These are phyloP conservation scores for Xylaria sp. DNA, from an alignment of 2,329 filamentous ascomycete species.

Conservation along the genomic window DNA sequence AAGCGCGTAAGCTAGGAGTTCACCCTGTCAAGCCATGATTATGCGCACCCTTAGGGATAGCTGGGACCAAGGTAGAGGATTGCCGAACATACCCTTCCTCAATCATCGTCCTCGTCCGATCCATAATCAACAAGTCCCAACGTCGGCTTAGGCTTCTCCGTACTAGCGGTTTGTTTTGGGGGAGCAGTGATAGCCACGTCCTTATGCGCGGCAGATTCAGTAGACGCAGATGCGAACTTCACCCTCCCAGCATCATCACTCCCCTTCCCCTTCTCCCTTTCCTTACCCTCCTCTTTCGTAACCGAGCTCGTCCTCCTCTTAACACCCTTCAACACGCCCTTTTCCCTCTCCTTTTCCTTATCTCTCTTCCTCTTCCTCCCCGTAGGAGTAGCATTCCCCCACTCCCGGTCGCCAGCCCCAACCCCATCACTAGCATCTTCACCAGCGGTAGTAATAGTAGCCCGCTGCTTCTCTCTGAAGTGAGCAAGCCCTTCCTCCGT, in stretches of 20 bases:
- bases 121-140: slow-evolving; percentile 65
- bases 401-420: slow-evolving; percentile 45
- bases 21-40: too few species aligned
- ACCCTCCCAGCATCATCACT: slow-evolving; percentile 1
- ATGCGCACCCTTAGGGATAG: too few species aligned
- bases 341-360: slow-evolving; percentile 51
- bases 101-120: slow-evolving; percentile 63
- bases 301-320: slow-evolving; percentile 52
- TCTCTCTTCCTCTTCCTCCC: slow-evolving; percentile 54
- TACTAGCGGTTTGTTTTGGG: slow-evolving; percentile 10
- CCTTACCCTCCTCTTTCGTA: slow-evolving; percentile 43
- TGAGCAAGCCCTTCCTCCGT: slow-evolving; percentile 65
- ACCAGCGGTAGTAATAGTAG: not conserved
- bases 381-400: slow-evolving; percentile 47
- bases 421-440: slow-evolving; percentile 20
- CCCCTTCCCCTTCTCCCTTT: slow-evolving; percentile 29
- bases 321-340: slow-evolving; percentile 43
- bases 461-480: slow-evolving; percentile 64
- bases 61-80: too few species aligned
- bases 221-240: slow-evolving; percentile 7
- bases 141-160: slow-evolving; percentile 41
- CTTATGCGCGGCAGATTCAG: slow-evolving; percentile 8
- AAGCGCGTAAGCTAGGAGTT: too few species aligned
- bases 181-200: not conserved
- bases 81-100: slow-evolving; percentile 41